phyloP scores from a whole-genome alignment of 257 asterid species.

The Dorcoceras hygrometricum region DNA sequence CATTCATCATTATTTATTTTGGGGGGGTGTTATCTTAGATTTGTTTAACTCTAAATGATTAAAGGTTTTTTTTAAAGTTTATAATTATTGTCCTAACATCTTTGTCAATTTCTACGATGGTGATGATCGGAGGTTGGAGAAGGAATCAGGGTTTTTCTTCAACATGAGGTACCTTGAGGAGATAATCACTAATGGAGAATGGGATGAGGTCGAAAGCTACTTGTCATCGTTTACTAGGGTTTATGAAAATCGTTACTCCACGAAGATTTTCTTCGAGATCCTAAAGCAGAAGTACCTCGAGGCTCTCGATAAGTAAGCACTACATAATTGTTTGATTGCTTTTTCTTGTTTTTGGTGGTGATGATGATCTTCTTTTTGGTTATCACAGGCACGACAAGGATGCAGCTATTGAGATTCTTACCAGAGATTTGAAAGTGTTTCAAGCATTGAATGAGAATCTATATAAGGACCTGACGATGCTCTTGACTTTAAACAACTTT shows the following conservation, averaged over 20 bases:
- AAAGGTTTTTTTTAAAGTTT: no score
- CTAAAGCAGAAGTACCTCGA: slow-evolving; percentile 97
- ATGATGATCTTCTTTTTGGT: no score
- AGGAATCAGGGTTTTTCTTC: slow-evolving; percentile 23
- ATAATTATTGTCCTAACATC: no score
- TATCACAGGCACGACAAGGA: slow-evolving; percentile 74
- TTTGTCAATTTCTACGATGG: no score
- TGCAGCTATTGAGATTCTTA: slow-evolving; percentile 81
- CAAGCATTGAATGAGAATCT: slow-evolving; percentile 83
- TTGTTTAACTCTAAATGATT: no score
- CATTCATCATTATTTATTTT: no score
- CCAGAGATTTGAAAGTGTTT: slow-evolving; percentile 82
- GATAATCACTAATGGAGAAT: slow-evolving; percentile 19
- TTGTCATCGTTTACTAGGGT: slow-evolving; percentile 61
- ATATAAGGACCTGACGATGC: slow-evolving; percentile 85
- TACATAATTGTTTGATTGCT: no score
- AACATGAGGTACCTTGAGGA: slow-evolving; percentile 21
- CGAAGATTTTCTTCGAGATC: slow-evolving; percentile 93
- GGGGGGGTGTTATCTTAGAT: no score
- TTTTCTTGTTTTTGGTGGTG: no score
- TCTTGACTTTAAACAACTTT: slow-evolving; percentile 77
- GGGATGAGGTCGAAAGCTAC: slow-evolving; percentile 25
- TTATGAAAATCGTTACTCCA: slow-evolving; percentile 89
- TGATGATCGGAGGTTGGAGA: slow-evolving; percentile 17
- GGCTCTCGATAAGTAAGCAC: slow-evolving; percentile 80